Conservation (phyloP, 768 basidiomycete species). For the Lactifluus hygrophoroides region DNA sequence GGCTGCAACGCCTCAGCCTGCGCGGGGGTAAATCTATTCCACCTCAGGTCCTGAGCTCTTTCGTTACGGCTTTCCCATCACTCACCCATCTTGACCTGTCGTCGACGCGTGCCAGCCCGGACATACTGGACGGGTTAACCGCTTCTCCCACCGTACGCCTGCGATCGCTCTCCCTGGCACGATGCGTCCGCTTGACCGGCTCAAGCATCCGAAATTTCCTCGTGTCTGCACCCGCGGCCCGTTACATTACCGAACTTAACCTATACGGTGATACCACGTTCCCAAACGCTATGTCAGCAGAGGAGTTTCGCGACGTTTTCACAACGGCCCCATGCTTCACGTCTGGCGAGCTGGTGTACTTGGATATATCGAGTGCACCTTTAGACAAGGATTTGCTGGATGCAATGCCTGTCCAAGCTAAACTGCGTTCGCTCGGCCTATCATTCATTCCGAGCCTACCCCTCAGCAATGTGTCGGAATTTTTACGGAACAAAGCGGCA, state of each 20-base stretch:
- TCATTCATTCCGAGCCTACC: constrained; percentile 73
- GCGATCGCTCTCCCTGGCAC: constrained; percentile 71
- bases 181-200: constrained; percentile 79
- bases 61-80: constrained; percentile 74
- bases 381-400: constrained; percentile 43
- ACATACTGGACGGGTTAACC: constrained; percentile 62
- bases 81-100: constrained; percentile 52
- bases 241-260: constrained; percentile 64
- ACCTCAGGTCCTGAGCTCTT: constrained; percentile 56
- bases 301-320: constrained; percentile 62
- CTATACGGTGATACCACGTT: constrained; percentile 87
- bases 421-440: constrained; percentile 80
- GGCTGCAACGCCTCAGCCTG: constrained; percentile 69
- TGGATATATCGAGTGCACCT: constrained; percentile 84
- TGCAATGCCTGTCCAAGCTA: constrained; percentile 53
- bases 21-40: constrained; percentile 76
- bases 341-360: constrained; percentile 66
- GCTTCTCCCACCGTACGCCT: constrained; percentile 58
- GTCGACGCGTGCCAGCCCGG: constrained; percentile 71
- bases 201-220: constrained; percentile 70
- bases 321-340: constrained; percentile 71
- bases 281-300: constrained; percentile 55
- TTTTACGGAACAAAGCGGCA: constrained; percentile 57
- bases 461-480: constrained; percentile 54
- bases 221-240: constrained; percentile 53